Evolutionary conservation across 129 eudicot genomes (phyloP).

Genomic region (Mikania micrantha): DNA sequence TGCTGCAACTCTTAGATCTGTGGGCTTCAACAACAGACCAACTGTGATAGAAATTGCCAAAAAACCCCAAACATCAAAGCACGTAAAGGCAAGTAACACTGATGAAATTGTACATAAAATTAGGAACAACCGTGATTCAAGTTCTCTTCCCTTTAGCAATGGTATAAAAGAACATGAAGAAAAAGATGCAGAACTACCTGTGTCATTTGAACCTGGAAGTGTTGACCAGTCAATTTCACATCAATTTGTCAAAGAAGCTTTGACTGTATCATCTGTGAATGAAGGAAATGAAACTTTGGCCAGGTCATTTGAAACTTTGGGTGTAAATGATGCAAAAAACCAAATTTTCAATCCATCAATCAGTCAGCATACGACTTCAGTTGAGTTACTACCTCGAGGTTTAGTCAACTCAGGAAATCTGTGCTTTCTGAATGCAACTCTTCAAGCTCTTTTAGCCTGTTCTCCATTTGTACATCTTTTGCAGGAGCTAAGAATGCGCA

Average conservation of each 20-base stretch:
- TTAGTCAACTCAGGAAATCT: conserved; percentile 77
- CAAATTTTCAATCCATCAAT: conserved; percentile 19
- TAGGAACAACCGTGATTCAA: conserved; percentile 21
- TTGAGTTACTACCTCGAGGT: conserved; percentile 69
- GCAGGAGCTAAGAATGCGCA: conserved; percentile 51
- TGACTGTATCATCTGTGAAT: conserved; percentile 20
- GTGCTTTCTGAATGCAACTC: conserved; percentile 80
- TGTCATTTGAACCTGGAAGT: conserved; percentile 20
- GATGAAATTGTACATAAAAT: conserved; percentile 27
- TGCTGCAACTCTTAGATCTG: conserved; percentile 48
- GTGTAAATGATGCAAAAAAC: conserved; percentile 6
- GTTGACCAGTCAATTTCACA: conserved; percentile 2
- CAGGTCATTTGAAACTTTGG: conserved; percentile 26
- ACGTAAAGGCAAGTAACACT: conserved; percentile 12
- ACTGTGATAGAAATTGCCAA: conserved; percentile 18
- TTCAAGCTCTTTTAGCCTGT: conserved; percentile 80
- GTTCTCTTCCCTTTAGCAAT: conserved; percentile 14
- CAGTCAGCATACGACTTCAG: conserved; percentile 21
- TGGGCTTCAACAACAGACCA: conserved; percentile 32
- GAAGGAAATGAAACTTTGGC: conserved; percentile 2
- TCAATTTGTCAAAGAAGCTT: conserved; percentile 15
- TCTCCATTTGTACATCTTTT: conserved; percentile 65
- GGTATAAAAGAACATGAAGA: conserved; percentile 25
- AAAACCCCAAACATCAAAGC: conserved; percentile 17
- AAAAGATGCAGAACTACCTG: conserved; percentile 27